phyloP scores from a whole-genome alignment of 257 asterid species.

The Gynochthodes officinalis region DNA sequence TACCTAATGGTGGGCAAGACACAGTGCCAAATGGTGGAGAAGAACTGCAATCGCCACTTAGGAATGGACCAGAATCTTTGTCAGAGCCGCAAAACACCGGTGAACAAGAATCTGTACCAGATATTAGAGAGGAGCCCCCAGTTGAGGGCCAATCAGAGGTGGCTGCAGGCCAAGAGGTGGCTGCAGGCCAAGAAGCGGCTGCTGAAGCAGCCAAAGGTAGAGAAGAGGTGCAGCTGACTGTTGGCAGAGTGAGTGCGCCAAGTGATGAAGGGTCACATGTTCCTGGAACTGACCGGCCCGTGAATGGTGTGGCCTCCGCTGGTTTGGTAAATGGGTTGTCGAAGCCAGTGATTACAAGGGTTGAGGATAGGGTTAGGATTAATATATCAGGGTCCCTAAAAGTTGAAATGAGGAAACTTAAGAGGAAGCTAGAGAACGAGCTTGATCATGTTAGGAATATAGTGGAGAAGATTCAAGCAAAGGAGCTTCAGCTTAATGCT shows the following conservation, averaged over 20 bases:
- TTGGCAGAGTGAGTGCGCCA: slow-evolving; percentile 2
- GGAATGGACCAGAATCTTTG: slow-evolving; percentile 5
- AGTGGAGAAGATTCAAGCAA: slow-evolving; percentile 47
- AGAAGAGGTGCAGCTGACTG: background rate
- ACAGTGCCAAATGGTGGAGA: background rate
- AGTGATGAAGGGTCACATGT: slow-evolving; percentile 1
- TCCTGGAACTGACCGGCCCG: background rate
- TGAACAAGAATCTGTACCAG: slow-evolving; percentile 1
- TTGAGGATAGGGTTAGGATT: slow-evolving; percentile 64
- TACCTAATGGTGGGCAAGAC: slow-evolving; percentile 8
- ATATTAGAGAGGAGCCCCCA: slow-evolving; percentile 11
- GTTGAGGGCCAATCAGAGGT: background rate
- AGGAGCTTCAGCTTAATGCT: slow-evolving; percentile 50
- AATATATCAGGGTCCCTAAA: slow-evolving; percentile 39
- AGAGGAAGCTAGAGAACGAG: slow-evolving; percentile 48
- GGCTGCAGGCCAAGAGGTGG: slow-evolving; percentile 1
- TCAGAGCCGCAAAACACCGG: background rate
- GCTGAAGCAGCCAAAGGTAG: background rate
- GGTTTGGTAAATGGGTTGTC: slow-evolving; percentile 23
- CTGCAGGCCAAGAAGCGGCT: slow-evolving; percentile 6
- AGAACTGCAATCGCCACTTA: background rate
- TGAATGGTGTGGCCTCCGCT: slow-evolving; percentile 10
- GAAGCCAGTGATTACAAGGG: slow-evolving; percentile 39
- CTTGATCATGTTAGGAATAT: slow-evolving; percentile 58
- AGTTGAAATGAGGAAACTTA: slow-evolving; percentile 53